A percentile compares a stretch with the other conserved stretches of the same genome.
phyloP scores from a whole-genome alignment of 1,284 basidiomycete genomes.

The Cutaneotrichosporon dermatis region DNA sequence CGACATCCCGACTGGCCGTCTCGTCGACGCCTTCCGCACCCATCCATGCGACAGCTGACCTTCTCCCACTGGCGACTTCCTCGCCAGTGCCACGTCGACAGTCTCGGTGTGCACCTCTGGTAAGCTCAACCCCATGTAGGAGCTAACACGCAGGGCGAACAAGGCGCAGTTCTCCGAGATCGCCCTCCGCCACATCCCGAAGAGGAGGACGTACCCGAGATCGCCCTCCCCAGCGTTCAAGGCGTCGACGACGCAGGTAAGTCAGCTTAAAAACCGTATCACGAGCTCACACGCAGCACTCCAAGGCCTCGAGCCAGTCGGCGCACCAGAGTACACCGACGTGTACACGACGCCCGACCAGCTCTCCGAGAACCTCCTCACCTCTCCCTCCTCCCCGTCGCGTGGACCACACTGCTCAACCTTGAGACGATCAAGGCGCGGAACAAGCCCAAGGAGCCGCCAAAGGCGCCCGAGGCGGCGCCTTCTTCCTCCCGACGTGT shows the following conservation, averaged over 20 bases:
- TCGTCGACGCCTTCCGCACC: conserved; percentile 89
- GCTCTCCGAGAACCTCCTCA: conserved; percentile 78
- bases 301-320: conserved; percentile 59
- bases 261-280: conserved; percentile 51
- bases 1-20: conserved; percentile 85
- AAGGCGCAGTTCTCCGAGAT: conserved; percentile 87
- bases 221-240: conserved; percentile 75
- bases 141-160: conserved; percentile 70
- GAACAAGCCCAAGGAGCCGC: conserved; percentile 93
- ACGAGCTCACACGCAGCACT: conserved; percentile 53
- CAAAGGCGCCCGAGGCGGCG: conserved; percentile 88
- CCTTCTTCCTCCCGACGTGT: conserved; percentile 94
- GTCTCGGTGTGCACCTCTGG: conserved; percentile 92
- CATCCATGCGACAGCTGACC: conserved; percentile 89
- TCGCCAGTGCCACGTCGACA: conserved; percentile 95
- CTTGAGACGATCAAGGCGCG: conserved; percentile 94
- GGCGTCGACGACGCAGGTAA: conserved; percentile 61
- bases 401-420: conserved; percentile 96
- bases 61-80: conserved; percentile 95
- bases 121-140: too few relatives aligned
- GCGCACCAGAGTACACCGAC: conserved; percentile 59
- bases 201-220: conserved; percentile 67
- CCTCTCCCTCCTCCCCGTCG: conserved; percentile 84
- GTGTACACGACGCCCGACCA: conserved; percentile 80
- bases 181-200: conserved; percentile 69